Evolutionary conservation across 345 rosid species (phyloP).

Genomic region (Dimocarpus longan): DNA sequence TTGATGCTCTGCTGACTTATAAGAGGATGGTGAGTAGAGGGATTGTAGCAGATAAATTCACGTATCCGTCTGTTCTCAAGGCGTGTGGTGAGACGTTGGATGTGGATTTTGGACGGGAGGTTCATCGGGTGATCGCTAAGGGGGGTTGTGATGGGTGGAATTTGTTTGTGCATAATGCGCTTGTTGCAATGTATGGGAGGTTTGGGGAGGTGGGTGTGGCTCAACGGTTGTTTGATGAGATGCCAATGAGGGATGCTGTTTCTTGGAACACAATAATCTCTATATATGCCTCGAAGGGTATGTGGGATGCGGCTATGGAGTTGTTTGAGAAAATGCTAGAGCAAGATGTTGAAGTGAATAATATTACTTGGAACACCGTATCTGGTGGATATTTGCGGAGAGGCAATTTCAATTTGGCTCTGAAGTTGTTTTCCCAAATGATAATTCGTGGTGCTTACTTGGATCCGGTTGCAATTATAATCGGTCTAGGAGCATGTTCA

Average conservation of each 20-base stretch:
- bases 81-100: slow-evolving; percentile 72
- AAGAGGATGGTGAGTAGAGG: slow-evolving; percentile 58
- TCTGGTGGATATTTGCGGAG: slow-evolving; percentile 57
- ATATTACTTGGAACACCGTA: slow-evolving; percentile 69
- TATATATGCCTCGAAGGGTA: slow-evolving; percentile 60
- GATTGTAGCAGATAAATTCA: slow-evolving; percentile 65
- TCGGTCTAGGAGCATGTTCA: slow-evolving; percentile 73
- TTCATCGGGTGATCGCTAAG: slow-evolving; percentile 50
- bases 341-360: slow-evolving; percentile 46
- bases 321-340: slow-evolving; percentile 57
- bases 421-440: slow-evolving; percentile 58
- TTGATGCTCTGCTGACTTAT: slow-evolving; percentile 51
- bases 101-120: slow-evolving; percentile 50
- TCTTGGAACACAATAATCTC: slow-evolving; percentile 78
- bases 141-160: slow-evolving; percentile 38
- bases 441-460: slow-evolving; percentile 37
- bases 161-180: slow-evolving; percentile 70
- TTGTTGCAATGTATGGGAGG: slow-evolving; percentile 79
- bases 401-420: slow-evolving; percentile 52
- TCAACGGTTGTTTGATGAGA: slow-evolving; percentile 53
- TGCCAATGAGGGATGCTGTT: slow-evolving; percentile 66
- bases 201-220: slow-evolving; percentile 52
- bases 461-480: slow-evolving; percentile 60
- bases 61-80: slow-evolving; percentile 78
- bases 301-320: slow-evolving; percentile 71